Evolutionary conservation across 371 early-diverging fungal genomes (phyloP), one percentile per base, ranked within the genome.

Genomic region (Chytridiales sp.): DNA sequence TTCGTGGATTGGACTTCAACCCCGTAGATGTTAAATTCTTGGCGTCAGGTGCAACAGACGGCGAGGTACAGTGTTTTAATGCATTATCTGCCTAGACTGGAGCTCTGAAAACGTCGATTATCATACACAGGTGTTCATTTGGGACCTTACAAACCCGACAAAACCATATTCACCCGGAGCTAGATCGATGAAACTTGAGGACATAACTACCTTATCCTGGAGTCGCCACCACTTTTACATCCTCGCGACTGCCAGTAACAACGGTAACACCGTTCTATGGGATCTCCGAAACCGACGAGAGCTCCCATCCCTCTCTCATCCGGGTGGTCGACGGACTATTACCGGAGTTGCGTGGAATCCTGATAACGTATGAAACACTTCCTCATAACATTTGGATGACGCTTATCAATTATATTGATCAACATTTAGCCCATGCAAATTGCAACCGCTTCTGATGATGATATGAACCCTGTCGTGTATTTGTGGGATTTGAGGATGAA

Each of bases 401-500:
- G 15, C 1, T 34, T 31, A 5, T 56, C 26, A 35, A 17, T 19
- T 8, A 24, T 27, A 15, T 55, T 17, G 19, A 44, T 29, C 9
- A 35, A 43, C 15, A 34, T 8, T 22, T 71, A 89, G 86, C 86
- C 95, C 11, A 94, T 94, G n/a, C 93, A 95, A 84, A 73, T 97
- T 32, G 88, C 92, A 22, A 91, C 94, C 34, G 90, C 92, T 2
- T 86, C 90, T 9, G 90, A 93, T 54, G 95, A 97, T 74, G 97
- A 94, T 62, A 82, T 74, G 55, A 87, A 81, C 61, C 94, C 97
- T 9, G 83, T 85, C 1, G 83, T 97, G 24, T 78, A 87, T 46
- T 74, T 92, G 48, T 97, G 97, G 97, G 95, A 97, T 73, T 81
- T 97, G 64, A 84, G 93, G 59, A 93, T 94, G 66, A 92, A 93